Evolutionary conservation across 2,329 filamentous ascomycete species (phyloP).

Genomic region (Dactylellina drechsleri): DNA sequence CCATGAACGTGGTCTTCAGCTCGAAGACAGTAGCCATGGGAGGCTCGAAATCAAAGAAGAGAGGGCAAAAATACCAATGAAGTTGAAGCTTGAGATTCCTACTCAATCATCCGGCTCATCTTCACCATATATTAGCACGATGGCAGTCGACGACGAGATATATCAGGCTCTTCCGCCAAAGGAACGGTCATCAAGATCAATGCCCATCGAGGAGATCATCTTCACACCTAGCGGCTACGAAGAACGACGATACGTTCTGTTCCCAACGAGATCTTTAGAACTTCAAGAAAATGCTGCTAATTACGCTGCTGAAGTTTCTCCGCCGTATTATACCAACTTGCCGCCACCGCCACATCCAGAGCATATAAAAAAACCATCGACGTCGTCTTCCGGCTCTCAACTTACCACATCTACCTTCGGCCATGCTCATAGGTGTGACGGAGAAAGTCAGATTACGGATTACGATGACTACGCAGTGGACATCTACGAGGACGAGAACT

Average conservation of each 20-base stretch:
- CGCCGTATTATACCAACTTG: slow-evolving; percentile 24
- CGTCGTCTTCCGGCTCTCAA: slow-evolving; percentile 37
- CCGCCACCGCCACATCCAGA: slow-evolving; percentile 27
- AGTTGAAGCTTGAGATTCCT: slow-evolving; percentile 35
- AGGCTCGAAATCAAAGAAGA: slow-evolving; percentile 20
- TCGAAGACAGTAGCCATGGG: slow-evolving; percentile 17
- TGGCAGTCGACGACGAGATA: neutral
- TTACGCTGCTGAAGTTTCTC: neutral
- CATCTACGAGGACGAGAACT: slow-evolving; percentile 11
- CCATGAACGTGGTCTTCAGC: neutral
- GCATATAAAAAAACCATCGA: slow-evolving; percentile 46
- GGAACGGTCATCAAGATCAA: slow-evolving; percentile 15
- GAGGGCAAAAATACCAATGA: slow-evolving; percentile 21
- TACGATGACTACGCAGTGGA: slow-evolving; percentile 44
- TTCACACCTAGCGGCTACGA: slow-evolving; percentile 28
- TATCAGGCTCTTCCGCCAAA: neutral
- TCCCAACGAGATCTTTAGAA: slow-evolving; percentile 8
- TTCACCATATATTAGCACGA: slow-evolving; percentile 7
- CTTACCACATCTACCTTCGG: slow-evolving; percentile 38
- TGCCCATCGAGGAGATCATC: slow-evolving; percentile 32
- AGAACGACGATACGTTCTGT: slow-evolving; percentile 36
- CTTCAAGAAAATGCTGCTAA: slow-evolving; percentile 12
- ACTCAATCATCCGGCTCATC: neutral
- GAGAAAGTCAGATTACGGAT: slow-evolving; percentile 38
- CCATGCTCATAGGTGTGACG: neutral